Evolutionary conservation across 2,329 filamentous ascomycete species (phyloP).

Genomic region (Diaporthe sp.): DNA sequence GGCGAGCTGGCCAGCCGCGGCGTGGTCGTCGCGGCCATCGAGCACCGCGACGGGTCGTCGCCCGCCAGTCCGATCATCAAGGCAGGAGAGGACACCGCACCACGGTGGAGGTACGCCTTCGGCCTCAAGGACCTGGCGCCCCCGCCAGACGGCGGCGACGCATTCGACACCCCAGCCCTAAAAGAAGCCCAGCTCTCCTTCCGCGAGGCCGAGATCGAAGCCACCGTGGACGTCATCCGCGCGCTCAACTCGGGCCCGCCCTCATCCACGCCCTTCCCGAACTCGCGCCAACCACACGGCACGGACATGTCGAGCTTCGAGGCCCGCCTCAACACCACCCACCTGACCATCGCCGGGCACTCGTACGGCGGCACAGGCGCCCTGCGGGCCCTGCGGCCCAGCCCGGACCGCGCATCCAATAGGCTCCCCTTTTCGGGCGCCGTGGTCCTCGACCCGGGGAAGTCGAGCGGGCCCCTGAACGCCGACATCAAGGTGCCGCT

Average conservation of each 20-base stretch:
- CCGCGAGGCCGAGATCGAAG: slow-evolving; percentile 64
- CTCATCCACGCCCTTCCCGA: slow-evolving; percentile 52
- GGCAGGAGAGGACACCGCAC: slow-evolving; percentile 44
- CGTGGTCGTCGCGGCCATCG: slow-evolving; percentile 62
- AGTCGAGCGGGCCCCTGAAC: slow-evolving; percentile 73
- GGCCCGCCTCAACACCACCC: slow-evolving; percentile 65
- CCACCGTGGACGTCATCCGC: slow-evolving; percentile 57
- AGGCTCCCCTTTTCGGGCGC: slow-evolving; percentile 65
- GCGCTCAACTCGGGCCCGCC: slow-evolving; percentile 54
- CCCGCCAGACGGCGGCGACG: slow-evolving; percentile 52
- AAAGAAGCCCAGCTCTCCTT: slow-evolving; percentile 63
- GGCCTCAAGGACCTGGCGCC: slow-evolving; percentile 40
- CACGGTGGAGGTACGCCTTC: slow-evolving; percentile 34
- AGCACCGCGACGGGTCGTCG: slow-evolving; percentile 66
- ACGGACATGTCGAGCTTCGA: slow-evolving; percentile 63
- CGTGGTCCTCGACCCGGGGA: slow-evolving; percentile 76
- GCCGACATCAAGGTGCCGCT: slow-evolving; percentile 69
- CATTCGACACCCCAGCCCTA: slow-evolving; percentile 48
- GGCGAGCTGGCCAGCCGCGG: slow-evolving; percentile 65
- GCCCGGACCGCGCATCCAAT: slow-evolving; percentile 50
- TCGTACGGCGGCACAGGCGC: slow-evolving; percentile 77
- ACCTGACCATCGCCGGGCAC: slow-evolving; percentile 72
- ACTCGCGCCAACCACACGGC: slow-evolving; percentile 61
- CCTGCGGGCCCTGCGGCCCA: slow-evolving; percentile 69
- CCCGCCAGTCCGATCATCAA: slow-evolving; percentile 59